Conservation (phyloP, 352 stramenopile genomes). For the Phytophthora megakarya region DNA sequence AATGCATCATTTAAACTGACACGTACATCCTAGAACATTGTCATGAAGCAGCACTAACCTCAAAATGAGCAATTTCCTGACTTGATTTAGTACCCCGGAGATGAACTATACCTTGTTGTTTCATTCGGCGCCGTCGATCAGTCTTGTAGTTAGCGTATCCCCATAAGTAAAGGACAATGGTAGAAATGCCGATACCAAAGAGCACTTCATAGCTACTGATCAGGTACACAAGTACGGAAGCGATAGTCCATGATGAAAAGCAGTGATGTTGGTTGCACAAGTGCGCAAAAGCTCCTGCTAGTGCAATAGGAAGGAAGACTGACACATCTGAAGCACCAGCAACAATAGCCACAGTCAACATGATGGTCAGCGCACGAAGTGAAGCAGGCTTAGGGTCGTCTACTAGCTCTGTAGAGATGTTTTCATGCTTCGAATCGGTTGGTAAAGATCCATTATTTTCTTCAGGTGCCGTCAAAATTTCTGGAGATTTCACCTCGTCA, state of each 20-base stretch:
- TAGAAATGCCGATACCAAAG: constrained; percentile 48
- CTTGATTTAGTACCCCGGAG: constrained; percentile 34
- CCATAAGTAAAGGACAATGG: constrained; percentile 53
- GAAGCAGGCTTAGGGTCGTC: constrained; percentile 20
- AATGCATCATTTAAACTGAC: not conserved
- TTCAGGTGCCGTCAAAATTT: not conserved
- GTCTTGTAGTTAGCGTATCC: constrained; percentile 62
- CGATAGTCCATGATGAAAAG: constrained; percentile 42
- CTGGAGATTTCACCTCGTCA: not conserved
- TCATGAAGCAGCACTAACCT: constrained; percentile 13
- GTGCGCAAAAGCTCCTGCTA: constrained; percentile 46
- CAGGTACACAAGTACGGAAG: constrained; percentile 42
- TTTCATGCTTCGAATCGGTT: constrained; percentile 1
- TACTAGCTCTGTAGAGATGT: not conserved
- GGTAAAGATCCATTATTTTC: not conserved
- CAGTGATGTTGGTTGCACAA: constrained; percentile 32
- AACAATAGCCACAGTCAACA: constrained; percentile 39
- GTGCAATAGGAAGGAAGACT: constrained; percentile 64
- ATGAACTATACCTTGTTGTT: constrained; percentile 28
- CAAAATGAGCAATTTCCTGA: constrained; percentile 20
- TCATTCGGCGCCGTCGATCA: constrained; percentile 20
- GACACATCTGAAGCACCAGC: constrained; percentile 45
- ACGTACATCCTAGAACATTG: not conserved
- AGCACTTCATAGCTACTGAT: constrained; percentile 43
- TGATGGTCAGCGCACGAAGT: constrained; percentile 32